phyloP scores from a whole-genome alignment of 2,329 filamentous ascomycete species.

The Ophiostoma sp. region DNA sequence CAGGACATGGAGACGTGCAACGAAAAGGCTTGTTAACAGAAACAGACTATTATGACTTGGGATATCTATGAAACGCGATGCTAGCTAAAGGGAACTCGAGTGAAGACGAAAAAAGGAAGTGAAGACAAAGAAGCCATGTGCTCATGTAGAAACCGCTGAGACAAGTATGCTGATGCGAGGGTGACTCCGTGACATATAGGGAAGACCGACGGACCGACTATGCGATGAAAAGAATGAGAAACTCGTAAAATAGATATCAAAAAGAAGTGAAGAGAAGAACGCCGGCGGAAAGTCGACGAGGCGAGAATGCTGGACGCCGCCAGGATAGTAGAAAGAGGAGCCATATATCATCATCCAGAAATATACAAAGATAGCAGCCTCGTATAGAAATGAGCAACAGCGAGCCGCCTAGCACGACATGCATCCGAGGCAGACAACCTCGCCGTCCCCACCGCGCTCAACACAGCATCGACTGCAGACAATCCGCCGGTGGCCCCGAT shows the following conservation, averaged over 20 bases:
- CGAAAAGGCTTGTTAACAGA: neutral
- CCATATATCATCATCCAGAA: neutral
- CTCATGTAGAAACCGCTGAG: neutral
- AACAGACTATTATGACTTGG: neutral
- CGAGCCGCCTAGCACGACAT: constrained; percentile 34
- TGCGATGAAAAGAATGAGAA: neutral
- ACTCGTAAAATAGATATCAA: neutral
- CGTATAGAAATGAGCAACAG: neutral
- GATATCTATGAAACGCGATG: neutral
- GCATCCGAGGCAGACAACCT: constrained; percentile 62
- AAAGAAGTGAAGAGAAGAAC: constrained; percentile 5
- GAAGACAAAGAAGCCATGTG: neutral
- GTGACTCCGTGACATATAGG: neutral
- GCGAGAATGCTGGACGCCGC: neutral
- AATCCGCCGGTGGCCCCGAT: constrained; percentile 45
- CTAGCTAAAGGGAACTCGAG: neutral
- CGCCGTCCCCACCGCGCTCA: constrained; percentile 58
- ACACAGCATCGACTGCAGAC: constrained; percentile 66
- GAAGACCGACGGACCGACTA: neutral
- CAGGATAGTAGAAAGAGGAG: neutral
- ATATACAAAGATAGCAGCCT: neutral
- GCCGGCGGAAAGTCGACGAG: neutral
- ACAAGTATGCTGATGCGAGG: neutral
- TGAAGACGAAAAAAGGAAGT: neutral
- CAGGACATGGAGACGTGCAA: neutral